Conservation (phyloP, 106 monocot species). For the Narthecium ossifragum region DNA sequence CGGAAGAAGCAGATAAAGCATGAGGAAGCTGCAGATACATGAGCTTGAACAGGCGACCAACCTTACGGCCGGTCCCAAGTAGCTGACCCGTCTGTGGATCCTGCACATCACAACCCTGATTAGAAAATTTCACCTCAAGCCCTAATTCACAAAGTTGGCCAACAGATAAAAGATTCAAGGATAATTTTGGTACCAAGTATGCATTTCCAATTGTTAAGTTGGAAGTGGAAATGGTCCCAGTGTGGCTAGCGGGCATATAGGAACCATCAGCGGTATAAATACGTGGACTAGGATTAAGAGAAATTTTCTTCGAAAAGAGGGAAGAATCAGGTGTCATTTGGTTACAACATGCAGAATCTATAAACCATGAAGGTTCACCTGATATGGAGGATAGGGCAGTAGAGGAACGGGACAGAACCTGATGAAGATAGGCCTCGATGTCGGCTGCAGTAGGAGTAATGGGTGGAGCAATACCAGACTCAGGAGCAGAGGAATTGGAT, state of each 20-base stretch:
- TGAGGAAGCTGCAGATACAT: too few relatives aligned
- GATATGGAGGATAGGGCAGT: not conserved
- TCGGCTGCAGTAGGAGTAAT: not conserved
- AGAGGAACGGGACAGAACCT: not conserved
- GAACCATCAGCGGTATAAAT: not conserved
- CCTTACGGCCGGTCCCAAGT: too few relatives aligned
- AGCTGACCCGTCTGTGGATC: too few relatives aligned
- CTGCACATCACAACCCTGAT: too few relatives aligned
- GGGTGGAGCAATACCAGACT: not conserved
- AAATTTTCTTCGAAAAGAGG: not conserved
- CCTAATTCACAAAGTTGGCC: too few relatives aligned
- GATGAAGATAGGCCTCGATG: not conserved
- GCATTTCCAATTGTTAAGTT: too few relatives aligned
- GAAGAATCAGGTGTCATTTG: not conserved
- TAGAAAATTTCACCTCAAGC: too few relatives aligned
- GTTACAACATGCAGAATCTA: not conserved
- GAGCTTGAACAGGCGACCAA: too few relatives aligned
- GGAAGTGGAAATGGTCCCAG: not conserved
- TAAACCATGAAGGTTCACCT: not conserved
- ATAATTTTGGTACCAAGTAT: too few relatives aligned
- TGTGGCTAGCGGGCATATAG: not conserved
- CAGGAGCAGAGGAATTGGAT: not conserved
- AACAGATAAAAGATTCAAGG: not conserved
- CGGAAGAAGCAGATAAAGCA: too few relatives aligned
- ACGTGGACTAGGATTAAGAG: not conserved